A percentile compares a stretch with the other conserved stretches of the same genome.
Evolutionary conservation across 345 rosid genomes (phyloP).

Genomic region (Sisymbrium irio): DNA sequence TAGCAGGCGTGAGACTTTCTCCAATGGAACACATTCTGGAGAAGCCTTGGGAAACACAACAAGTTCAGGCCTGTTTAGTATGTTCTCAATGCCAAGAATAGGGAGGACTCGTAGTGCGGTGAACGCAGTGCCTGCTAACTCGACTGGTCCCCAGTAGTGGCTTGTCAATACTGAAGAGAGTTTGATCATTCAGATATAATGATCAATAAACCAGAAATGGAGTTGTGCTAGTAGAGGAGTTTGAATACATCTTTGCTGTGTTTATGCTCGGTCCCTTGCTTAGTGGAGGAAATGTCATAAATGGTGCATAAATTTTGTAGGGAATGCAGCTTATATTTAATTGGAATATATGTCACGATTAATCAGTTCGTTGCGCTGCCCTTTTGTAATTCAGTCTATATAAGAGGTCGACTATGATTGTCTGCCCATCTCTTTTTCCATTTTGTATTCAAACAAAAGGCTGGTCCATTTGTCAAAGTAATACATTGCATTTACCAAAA

Average conservation of each 20-base stretch:
- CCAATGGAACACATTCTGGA: conserved; percentile 20
- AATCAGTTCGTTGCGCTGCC: conserved; percentile 22
- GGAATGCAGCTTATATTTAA: conserved; percentile 18
- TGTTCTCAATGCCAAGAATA: conserved; percentile 29
- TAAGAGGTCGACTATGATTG: conserved; percentile 9
- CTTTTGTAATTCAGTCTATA: conserved; percentile 9
- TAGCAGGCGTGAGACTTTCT: conserved; percentile 15
- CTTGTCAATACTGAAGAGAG: conserved; percentile 15
- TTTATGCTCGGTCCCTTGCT: conserved; percentile 15
- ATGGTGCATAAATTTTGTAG: conserved; percentile 21
- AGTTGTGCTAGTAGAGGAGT: not conserved
- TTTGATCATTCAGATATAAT: not conserved
- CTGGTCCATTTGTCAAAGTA: conserved; percentile 12
- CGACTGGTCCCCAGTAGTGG: conserved; percentile 35
- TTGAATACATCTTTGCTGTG: not conserved
- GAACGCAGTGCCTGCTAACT: conserved; percentile 20
- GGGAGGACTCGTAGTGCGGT: conserved; percentile 27
- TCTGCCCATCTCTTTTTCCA: conserved; percentile 1
- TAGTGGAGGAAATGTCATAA: not conserved
- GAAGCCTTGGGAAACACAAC: conserved; percentile 20
- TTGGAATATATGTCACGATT: not conserved
- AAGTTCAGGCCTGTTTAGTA: conserved; percentile 9
- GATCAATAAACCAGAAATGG: conserved; percentile 4
- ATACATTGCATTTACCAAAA: not conserved
- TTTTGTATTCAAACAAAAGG: conserved; percentile 18